Percentiles rank a stretch among this genome's conserved stretches.
Evolutionary conservation across 2,329 filamentous ascomycete species (phyloP).

Genomic region (Xylaria sp.): DNA sequence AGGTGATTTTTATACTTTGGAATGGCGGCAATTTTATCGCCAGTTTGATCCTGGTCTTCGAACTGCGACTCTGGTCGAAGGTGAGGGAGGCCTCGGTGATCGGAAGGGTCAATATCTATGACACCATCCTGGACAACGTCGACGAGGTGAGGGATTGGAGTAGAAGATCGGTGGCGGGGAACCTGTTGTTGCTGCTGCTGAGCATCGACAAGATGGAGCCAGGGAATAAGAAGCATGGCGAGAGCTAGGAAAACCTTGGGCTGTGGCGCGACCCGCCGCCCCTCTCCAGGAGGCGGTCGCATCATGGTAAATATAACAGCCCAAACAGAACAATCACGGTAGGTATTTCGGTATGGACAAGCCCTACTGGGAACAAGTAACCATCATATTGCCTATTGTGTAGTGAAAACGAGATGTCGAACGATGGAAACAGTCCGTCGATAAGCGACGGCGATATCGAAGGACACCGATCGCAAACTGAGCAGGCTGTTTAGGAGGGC

Average conservation of each 20-base stretch:
- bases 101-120: slow-evolving; percentile 20
- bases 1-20: slow-evolving; percentile 18
- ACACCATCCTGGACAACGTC: slow-evolving; percentile 24
- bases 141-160: slow-evolving; percentile 25
- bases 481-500: not conserved
- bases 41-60: slow-evolving; percentile 18
- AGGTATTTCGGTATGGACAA: slow-evolving; percentile 3
- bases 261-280: slow-evolving; percentile 40
- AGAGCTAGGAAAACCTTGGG: slow-evolving; percentile 41
- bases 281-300: slow-evolving; percentile 53
- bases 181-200: slow-evolving; percentile 49
- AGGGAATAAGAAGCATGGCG: slow-evolving; percentile 46
- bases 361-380: slow-evolving; percentile 4
- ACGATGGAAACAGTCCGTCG: not conserved
- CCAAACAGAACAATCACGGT: slow-evolving; percentile 1
- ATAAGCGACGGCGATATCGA: not conserved
- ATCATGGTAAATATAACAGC: slow-evolving; percentile 42
- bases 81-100: slow-evolving; percentile 18
- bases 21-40: slow-evolving; percentile 26
- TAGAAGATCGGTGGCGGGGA: slow-evolving; percentile 24
- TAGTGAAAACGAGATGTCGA: not conserved
- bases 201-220: slow-evolving; percentile 46
- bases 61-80: slow-evolving; percentile 23
- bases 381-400: slow-evolving; percentile 11
- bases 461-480: not conserved